Conservation (phyloP, 2,329 filamentous ascomycete species). For the Alternaria brassicae region DNA sequence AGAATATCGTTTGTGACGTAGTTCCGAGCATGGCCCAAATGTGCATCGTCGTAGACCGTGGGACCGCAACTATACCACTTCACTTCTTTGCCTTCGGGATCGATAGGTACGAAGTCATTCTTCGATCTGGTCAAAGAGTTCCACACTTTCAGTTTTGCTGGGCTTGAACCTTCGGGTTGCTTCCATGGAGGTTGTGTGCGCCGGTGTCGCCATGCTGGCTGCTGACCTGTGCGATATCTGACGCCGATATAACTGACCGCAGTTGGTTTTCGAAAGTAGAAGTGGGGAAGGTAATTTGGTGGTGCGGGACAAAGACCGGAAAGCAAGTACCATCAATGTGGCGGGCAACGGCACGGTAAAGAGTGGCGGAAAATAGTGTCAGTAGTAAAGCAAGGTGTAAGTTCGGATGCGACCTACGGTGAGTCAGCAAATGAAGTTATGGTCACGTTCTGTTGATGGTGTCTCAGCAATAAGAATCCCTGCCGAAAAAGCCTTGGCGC, state of each 20-base stretch:
- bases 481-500: constrained; percentile 33
- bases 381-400: constrained; percentile 22
- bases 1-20: constrained; percentile 92
- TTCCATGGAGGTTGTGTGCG: constrained; percentile 52
- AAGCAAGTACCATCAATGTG: constrained; percentile 45
- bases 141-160: constrained; percentile 72
- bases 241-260: constrained; percentile 12
- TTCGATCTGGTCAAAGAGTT: constrained; percentile 81
- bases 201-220: constrained; percentile 44
- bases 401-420: constrained; percentile 21
- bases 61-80: constrained; percentile 91
- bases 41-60: constrained; percentile 82
- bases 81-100: constrained; percentile 70
- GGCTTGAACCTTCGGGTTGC: constrained; percentile 49
- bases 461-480: constrained; percentile 15
- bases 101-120: constrained; percentile 75
- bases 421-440: constrained; percentile 30
- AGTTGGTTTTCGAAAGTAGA: constrained; percentile 22
- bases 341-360: constrained; percentile 18
- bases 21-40: constrained; percentile 84
- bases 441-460: constrained; percentile 21
- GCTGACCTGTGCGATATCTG: constrained; percentile 11
- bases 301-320: constrained; percentile 35
- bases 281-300: constrained; percentile 35
- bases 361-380: constrained; percentile 24